phyloP scores from a whole-genome alignment of 345 rosid species.

The Lepidium didymum region DNA sequence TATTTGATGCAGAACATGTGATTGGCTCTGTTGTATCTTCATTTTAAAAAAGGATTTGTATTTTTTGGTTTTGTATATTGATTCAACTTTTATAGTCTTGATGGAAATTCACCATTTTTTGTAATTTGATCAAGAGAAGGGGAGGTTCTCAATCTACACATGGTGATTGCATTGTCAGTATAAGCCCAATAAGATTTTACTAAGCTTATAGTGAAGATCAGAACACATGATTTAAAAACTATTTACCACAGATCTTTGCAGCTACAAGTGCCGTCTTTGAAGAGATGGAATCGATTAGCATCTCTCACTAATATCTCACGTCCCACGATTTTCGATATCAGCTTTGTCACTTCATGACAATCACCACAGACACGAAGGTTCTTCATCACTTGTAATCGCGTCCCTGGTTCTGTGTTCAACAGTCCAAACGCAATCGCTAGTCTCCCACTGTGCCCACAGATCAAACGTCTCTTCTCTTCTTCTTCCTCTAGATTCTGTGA shows the following conservation, averaged over 20 bases:
- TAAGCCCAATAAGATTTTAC: no score
- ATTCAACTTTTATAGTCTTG: neutral
- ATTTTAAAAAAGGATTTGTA: neutral
- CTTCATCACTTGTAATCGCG: constrained; percentile 55
- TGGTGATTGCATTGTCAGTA: neutral
- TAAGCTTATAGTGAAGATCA: no score
- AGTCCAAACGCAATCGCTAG: constrained; percentile 65
- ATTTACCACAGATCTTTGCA: constrained; percentile 65
- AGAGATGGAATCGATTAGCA: constrained; percentile 61
- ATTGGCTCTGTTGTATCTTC: constrained; percentile 3
- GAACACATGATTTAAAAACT: neutral
- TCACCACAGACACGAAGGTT: constrained; percentile 77
- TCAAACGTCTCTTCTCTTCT: constrained; percentile 52
- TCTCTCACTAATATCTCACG: constrained; percentile 65
- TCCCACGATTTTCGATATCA: constrained; percentile 40
- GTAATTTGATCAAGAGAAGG: neutral
- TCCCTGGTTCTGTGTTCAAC: constrained; percentile 52
- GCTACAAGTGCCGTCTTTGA: constrained; percentile 55
- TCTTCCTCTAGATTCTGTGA: constrained; percentile 51
- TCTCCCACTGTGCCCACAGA: constrained; percentile 68
- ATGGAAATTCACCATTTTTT: neutral
- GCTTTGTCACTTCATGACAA: constrained; percentile 64
- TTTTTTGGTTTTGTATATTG: neutral
- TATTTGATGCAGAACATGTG: constrained; percentile 4
- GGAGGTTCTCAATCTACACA: neutral